Evolutionary conservation across 2,329 filamentous ascomycete species (phyloP).

Genomic region (Blumeria hordei): DNA sequence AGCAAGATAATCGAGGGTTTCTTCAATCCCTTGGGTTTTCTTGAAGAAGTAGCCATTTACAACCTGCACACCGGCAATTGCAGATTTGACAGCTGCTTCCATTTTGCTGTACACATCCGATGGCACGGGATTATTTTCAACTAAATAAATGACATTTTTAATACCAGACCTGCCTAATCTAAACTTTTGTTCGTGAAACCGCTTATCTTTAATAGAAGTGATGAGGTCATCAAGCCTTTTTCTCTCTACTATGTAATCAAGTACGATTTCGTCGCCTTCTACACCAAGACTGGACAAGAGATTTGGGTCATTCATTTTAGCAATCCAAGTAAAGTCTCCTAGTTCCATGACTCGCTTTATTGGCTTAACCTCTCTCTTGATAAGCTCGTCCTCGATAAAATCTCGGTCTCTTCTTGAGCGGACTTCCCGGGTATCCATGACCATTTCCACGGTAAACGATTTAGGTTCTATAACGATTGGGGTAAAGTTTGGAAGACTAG

Average conservation of each 20-base stretch:
- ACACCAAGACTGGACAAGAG: slow-evolving; percentile 30
- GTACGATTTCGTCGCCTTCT: slow-evolving; percentile 44
- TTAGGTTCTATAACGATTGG: slow-evolving; percentile 38
- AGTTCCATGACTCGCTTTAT: slow-evolving; percentile 45
- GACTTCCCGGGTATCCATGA: slow-evolving; percentile 55
- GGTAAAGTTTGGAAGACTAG: slow-evolving; percentile 19
- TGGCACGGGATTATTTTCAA: slow-evolving; percentile 47
- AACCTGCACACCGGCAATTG: slow-evolving; percentile 54
- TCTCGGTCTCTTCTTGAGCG: slow-evolving; percentile 48
- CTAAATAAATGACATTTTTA: slow-evolving; percentile 54
- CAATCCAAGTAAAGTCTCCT: slow-evolving; percentile 60
- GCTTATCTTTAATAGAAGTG: slow-evolving; percentile 58
- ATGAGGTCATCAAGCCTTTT: slow-evolving; percentile 62
- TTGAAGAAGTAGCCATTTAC: slow-evolving; percentile 63
- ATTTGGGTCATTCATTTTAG: slow-evolving; percentile 37
- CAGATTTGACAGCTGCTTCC: slow-evolving; percentile 43
- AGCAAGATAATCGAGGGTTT: slow-evolving; percentile 52
- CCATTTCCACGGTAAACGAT: slow-evolving; percentile 45
- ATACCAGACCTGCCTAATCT: slow-evolving; percentile 47
- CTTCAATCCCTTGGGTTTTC: slow-evolving; percentile 49
- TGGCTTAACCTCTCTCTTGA: slow-evolving; percentile 37
- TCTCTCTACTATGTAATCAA: slow-evolving; percentile 62
- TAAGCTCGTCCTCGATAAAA: slow-evolving; percentile 50
- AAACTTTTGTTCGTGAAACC: slow-evolving; percentile 70
- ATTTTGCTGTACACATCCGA: slow-evolving; percentile 28